These are phyloP conservation scores for Colletotrichum filicis DNA, from an alignment of 2,329 filamentous ascomycete species.

Conservation along the genomic window DNA sequence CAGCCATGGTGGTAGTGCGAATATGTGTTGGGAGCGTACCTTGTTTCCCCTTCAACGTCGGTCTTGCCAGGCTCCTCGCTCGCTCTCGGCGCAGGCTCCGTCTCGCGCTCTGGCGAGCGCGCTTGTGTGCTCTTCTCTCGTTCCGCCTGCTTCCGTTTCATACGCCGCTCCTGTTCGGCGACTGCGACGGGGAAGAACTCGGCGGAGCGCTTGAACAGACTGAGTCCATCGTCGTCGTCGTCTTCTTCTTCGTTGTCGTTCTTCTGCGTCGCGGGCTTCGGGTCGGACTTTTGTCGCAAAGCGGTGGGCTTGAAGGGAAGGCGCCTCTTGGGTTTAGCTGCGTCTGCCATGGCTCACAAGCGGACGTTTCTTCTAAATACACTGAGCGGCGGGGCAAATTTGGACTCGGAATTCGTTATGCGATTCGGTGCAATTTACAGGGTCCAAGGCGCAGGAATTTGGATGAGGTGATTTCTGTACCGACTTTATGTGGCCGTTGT, in stretches of 20 bases:
- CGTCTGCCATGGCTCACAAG: conserved; percentile 25
- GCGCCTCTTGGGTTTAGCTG: conserved; percentile 46
- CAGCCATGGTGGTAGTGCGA: neutral
- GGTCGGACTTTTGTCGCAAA: conserved; percentile 46
- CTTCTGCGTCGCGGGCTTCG: conserved; percentile 38
- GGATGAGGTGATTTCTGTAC: neutral
- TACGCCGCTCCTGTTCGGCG: conserved; percentile 49
- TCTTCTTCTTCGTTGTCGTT: conserved; percentile 35
- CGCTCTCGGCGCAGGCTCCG: neutral
- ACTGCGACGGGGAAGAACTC: conserved; percentile 58
- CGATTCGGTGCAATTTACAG: neutral
- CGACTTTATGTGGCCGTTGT: neutral
- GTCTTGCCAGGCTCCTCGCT: conserved; percentile 34
- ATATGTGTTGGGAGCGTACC: neutral
- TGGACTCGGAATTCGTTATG: neutral
- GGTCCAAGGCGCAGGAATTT: neutral
- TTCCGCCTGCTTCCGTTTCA: conserved; percentile 34
- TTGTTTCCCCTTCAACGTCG: conserved; percentile 23
- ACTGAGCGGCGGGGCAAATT: neutral
- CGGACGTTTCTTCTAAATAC: neutral
- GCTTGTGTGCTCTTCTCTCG: conserved; percentile 27
- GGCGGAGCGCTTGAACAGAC: conserved; percentile 61
- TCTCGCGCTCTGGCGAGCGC: neutral
- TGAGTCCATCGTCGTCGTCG: conserved; percentile 52
- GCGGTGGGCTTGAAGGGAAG: conserved; percentile 63